Percentiles rank a stretch among this genome's conserved stretches.
phyloP scores from a whole-genome alignment of 2,329 filamentous ascomycete species.

The Cercospora sp. region DNA sequence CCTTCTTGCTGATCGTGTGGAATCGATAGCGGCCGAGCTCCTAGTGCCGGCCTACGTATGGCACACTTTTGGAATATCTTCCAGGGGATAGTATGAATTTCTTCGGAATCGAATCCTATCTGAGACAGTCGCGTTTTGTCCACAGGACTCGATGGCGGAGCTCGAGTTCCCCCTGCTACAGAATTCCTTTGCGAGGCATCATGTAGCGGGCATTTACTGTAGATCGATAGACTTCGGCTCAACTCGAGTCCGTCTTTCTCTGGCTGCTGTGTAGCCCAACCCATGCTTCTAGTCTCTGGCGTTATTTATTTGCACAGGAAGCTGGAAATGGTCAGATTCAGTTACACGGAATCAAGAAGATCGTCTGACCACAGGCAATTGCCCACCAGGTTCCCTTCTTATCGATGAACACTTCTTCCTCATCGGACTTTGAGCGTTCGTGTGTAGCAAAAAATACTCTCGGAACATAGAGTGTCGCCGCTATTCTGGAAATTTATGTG shows the following conservation, averaged over 20 bases:
- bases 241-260: background rate
- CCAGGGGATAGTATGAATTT: background rate
- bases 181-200: background rate
- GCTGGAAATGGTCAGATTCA: no score
- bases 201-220: background rate
- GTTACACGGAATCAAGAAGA: no score
- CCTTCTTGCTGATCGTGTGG: background rate
- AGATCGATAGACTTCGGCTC: background rate
- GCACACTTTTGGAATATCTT: background rate
- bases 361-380: no score
- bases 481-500: no score
- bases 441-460: no score
- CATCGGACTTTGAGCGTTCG: no score
- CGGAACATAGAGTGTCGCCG: no score
- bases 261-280: background rate
- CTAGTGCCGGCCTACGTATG: background rate
- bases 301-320: no score
- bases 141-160: background rate
- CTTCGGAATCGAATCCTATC: background rate
- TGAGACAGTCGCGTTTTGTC: background rate
- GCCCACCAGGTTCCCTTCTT: no score
- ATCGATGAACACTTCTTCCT: no score
- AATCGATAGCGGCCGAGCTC: background rate
- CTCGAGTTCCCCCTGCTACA: background rate
- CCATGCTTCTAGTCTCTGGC: no score